Evolutionary conservation across 176 grass and related monocot genomes (phyloP).

Genomic region (Oryza coarctata): DNA sequence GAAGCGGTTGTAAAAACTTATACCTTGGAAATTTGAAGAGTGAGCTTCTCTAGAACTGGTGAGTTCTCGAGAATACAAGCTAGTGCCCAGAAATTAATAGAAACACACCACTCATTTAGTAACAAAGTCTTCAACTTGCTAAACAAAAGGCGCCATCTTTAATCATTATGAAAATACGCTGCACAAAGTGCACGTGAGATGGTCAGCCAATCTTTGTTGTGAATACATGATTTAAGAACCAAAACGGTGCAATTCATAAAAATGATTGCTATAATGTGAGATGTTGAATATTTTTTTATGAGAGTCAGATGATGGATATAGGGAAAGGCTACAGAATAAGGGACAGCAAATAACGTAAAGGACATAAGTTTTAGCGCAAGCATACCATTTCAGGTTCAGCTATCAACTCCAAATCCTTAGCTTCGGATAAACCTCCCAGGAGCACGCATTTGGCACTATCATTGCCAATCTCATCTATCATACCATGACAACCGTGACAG

Average conservation of each 20-base stretch:
- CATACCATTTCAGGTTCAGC: not conserved
- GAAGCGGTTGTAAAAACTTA: not conserved
- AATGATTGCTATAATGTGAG: not conserved
- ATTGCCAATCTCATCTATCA: too few relatives aligned
- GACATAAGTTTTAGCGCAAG: too few relatives aligned
- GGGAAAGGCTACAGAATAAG: not conserved
- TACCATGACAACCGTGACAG: not conserved
- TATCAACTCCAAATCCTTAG: not conserved
- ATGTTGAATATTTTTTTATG: not conserved
- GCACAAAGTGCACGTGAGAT: not conserved
- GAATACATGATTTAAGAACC: too few relatives aligned
- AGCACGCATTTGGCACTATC: not conserved
- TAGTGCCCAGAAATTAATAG: not conserved
- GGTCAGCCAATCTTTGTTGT: not conserved
- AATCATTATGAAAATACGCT: slow-evolving; percentile 16
- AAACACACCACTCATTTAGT: not conserved
- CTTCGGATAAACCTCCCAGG: slow-evolving; percentile 10
- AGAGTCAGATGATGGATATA: not conserved
- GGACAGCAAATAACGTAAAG: not conserved
- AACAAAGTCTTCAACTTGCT: too few relatives aligned
- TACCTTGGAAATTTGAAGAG: slow-evolving; percentile 28
- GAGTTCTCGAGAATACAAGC: slow-evolving; percentile 21
- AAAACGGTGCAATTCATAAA: too few relatives aligned
- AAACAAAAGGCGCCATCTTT: too few relatives aligned
- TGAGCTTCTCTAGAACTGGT: slow-evolving; percentile 28